These are phyloP conservation scores for Jatropha multifida DNA, from an alignment of 441 rosid genomes.

Conservation along the genomic window DNA sequence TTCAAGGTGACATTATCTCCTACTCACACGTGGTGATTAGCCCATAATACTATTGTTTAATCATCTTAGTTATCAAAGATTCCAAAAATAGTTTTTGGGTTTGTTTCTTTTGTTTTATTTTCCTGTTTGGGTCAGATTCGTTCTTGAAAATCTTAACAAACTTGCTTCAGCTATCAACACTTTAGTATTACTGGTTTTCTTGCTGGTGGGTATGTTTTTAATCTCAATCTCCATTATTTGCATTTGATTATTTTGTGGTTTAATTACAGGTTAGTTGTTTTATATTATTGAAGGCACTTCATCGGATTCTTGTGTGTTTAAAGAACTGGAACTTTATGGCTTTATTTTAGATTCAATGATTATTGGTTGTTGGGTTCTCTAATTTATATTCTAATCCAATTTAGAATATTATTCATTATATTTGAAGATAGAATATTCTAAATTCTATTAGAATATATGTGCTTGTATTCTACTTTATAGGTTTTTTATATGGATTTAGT, in stretches of 20 bases:
- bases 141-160: constrained; percentile 10
- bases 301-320: neutral
- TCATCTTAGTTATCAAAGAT: neutral
- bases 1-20: constrained; percentile 2
- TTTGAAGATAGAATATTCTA: too few species aligned
- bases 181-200: neutral
- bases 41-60: neutral
- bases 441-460: too few species aligned
- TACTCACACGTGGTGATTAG: constrained; percentile 1
- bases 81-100: neutral
- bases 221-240: constrained; percentile 14
- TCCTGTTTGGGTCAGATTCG: constrained; percentile 16
- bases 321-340: neutral
- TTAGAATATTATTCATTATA: too few species aligned
- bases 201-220: constrained; percentile 22
- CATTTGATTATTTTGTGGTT: constrained; percentile 6
- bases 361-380: neutral
- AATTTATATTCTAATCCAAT: too few species aligned
- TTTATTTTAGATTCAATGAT: neutral
- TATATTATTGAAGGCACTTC: neutral
- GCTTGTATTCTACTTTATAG: too few species aligned
- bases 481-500: too few species aligned
- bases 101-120: neutral
- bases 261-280: neutral
- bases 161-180: neutral